Evolutionary conservation across 1,139 yeast species (phyloP).

Genomic region (Geotrichum europaeum): DNA sequence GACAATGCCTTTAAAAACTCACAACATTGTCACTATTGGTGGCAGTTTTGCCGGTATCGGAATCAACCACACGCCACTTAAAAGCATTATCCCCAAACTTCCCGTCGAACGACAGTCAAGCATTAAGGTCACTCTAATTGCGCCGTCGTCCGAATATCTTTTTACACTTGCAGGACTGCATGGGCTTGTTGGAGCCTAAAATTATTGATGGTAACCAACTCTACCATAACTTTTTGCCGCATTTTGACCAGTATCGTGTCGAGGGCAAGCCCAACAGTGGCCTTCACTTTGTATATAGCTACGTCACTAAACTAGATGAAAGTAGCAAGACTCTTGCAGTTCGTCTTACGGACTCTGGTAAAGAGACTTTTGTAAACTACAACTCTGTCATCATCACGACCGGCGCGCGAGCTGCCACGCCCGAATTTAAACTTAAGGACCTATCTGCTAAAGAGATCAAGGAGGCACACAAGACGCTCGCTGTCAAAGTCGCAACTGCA

Average conservation of each 20-base stretch:
- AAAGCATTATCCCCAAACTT: not conserved
- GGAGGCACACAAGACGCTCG: not conserved
- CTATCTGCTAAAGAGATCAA: constrained; percentile 35
- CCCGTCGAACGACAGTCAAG: not conserved
- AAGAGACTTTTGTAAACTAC: not conserved
- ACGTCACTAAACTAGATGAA: not conserved
- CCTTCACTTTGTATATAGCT: constrained; percentile 6
- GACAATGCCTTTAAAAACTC: not conserved
- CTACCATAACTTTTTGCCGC: not conserved
- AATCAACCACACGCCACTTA: not conserved
- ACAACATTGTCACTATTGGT: constrained; percentile 8
- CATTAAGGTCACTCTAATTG: constrained; percentile 1
- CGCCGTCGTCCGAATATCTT: constrained; percentile 4
- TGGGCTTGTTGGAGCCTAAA: constrained; percentile 9
- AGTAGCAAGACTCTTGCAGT: not conserved
- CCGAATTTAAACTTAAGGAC: constrained; percentile 32
- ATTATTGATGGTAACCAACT: constrained; percentile 5
- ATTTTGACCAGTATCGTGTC: not conserved
- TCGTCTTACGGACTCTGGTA: not conserved
- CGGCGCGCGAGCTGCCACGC: constrained; percentile 1
- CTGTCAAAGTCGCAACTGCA: not conserved
- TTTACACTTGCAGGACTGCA: constrained; percentile 3
- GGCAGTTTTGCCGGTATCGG: constrained; percentile 9
- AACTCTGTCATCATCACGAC: constrained; percentile 6
- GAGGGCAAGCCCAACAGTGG: constrained; percentile 3